Conservation (phyloP, 2,329 filamentous ascomycete genomes). For the Fusarium solani-melongenae region DNA sequence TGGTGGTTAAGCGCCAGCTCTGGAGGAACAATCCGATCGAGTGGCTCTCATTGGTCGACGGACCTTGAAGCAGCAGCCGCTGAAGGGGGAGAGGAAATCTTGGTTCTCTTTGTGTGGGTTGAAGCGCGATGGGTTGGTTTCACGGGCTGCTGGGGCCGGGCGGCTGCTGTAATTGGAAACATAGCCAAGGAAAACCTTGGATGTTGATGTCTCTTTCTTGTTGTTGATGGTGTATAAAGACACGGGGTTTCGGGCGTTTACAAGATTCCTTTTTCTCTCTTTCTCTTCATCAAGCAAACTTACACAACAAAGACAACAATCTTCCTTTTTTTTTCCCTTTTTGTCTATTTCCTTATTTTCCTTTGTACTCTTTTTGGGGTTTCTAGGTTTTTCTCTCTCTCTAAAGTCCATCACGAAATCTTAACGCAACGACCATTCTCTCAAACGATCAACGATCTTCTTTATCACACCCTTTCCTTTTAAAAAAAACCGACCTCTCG, state of each 20-base stretch:
- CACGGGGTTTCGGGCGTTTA: conserved; percentile 12
- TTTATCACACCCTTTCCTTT: conserved; percentile 11
- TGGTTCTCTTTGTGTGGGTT: conserved; percentile 10
- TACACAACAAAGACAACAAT: conserved; percentile 31
- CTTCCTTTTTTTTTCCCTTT: conserved; percentile 31
- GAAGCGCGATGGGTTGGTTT: conserved; percentile 26
- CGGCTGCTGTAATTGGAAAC: conserved; percentile 43
- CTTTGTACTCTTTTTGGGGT: conserved; percentile 39
- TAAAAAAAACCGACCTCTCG: conserved; percentile 6
- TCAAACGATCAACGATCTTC: not conserved
- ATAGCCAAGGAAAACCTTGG: not conserved
- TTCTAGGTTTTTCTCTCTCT: conserved; percentile 42
- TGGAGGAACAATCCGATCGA: not conserved
- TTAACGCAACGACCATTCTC: conserved; percentile 33
- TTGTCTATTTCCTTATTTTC: conserved; percentile 42
- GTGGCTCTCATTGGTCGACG: conserved; percentile 9
- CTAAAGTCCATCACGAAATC: conserved; percentile 18
- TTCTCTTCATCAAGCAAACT: conserved; percentile 38
- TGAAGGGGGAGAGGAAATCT: not conserved
- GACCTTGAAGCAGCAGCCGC: not conserved
- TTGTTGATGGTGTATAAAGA: conserved; percentile 40
- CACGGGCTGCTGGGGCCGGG: conserved; percentile 5
- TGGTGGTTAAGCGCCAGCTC: conserved; percentile 25
- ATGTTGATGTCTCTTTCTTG: not conserved
- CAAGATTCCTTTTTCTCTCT: conserved; percentile 23